Percentiles rank a stretch among this genome's conserved stretches.
phyloP scores from a whole-genome alignment of 2,329 filamentous ascomycete species.

The Fusarium nygamai region DNA sequence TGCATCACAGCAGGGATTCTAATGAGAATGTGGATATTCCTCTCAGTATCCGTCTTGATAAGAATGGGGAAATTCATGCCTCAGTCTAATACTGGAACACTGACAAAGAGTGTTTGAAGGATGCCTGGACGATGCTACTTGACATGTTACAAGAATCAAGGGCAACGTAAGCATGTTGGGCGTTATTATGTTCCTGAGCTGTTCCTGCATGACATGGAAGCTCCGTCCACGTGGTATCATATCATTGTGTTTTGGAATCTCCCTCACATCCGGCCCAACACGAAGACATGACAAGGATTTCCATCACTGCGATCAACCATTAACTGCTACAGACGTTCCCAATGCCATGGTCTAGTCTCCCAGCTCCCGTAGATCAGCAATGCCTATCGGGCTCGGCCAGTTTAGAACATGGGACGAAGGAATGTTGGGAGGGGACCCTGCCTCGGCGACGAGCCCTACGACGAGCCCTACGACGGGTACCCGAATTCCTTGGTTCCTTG shows the following conservation, averaged over 20 bases:
- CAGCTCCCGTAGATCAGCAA: constrained; percentile 39
- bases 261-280: not conserved
- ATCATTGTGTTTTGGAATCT: constrained; percentile 21
- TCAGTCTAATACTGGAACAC: not conserved
- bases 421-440: constrained; percentile 36
- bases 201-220: constrained; percentile 40
- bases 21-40: constrained; percentile 13
- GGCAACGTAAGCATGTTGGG: constrained; percentile 12
- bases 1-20: constrained; percentile 12
- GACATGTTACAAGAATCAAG: not conserved
- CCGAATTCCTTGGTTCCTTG: constrained; percentile 20
- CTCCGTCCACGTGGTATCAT: constrained; percentile 38
- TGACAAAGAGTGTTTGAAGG: constrained; percentile 2
- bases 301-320: constrained; percentile 5
- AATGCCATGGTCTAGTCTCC: constrained; percentile 30
- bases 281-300: constrained; percentile 15
- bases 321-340: constrained; percentile 16
- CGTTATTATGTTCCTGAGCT: constrained; percentile 13
- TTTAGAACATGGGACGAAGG: constrained; percentile 31
- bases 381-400: constrained; percentile 32
- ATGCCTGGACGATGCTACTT: not conserved
- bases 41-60: constrained; percentile 19
- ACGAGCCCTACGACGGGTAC: constrained; percentile 29
- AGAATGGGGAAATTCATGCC: constrained; percentile 26
- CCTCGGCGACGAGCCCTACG: constrained; percentile 14